Percentiles rank a stretch among this genome's conserved stretches.
These are phyloP conservation scores for Stereocaulon alpinum DNA, from an alignment of 495 filamentous ascomycete genomes.

Conservation along the genomic window DNA sequence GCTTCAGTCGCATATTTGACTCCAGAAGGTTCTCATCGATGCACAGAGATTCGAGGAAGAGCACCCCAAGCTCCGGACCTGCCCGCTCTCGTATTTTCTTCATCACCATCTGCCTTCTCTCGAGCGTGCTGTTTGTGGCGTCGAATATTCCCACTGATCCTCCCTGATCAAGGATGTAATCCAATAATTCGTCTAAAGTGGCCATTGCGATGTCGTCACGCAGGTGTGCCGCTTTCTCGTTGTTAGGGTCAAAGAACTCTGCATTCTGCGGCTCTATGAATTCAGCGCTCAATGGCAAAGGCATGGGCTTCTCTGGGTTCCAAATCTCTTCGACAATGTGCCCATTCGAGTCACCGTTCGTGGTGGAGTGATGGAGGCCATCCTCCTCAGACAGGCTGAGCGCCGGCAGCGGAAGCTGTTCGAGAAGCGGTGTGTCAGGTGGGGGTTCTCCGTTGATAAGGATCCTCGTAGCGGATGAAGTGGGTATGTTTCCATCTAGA, in stretches of 20 bases:
- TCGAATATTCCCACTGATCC: constrained; percentile 97
- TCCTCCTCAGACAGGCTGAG: constrained; percentile 2
- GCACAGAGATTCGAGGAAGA: constrained; percentile 92
- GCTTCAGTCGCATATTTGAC: constrained; percentile 94
- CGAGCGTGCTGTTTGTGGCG: constrained; percentile 90
- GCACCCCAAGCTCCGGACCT: constrained; percentile 73
- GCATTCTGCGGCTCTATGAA: constrained; percentile 62
- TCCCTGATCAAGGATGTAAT: constrained; percentile 70
- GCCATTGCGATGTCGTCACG: constrained; percentile 87
- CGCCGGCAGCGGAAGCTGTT: constrained; percentile 24
- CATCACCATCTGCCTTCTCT: constrained; percentile 72
- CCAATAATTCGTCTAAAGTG: constrained; percentile 81
- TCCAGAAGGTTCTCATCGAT: constrained; percentile 75
- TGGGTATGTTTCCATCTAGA: constrained; percentile 28
- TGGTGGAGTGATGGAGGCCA: background rate
- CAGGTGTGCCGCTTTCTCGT: constrained; percentile 67
- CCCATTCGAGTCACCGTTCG: constrained; percentile 19
- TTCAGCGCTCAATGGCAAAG: background rate
- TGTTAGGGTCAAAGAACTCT: constrained; percentile 87
- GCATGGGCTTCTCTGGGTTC: background rate
- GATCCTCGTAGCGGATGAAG: constrained; percentile 36
- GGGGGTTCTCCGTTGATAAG: constrained; percentile 39
- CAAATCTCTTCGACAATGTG: background rate
- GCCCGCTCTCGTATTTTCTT: constrained; percentile 72
- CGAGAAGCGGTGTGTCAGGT: constrained; percentile 17